These are phyloP conservation scores for Penicillium sp. DNA, from an alignment of 2,329 filamentous ascomycete genomes.

Conservation along the genomic window DNA sequence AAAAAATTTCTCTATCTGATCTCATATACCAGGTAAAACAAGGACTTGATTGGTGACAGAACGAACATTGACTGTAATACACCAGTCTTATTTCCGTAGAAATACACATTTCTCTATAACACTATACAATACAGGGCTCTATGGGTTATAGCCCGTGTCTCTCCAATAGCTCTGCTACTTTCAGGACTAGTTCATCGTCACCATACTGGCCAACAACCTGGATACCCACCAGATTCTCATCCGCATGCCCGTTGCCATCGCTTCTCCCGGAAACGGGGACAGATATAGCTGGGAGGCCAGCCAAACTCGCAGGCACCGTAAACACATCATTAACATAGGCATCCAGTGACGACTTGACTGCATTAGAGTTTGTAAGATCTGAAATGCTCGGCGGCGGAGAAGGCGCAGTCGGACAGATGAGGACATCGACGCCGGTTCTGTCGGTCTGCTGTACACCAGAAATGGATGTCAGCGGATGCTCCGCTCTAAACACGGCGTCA, in stretches of 20 bases:
- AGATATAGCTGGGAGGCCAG: conserved; percentile 86
- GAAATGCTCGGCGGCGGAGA: conserved; percentile 70
- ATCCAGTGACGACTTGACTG: conserved; percentile 61
- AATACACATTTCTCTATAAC: neutral
- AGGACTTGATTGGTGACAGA: neutral
- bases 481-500: conserved; percentile 72
- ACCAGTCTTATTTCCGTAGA: neutral
- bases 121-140: neutral
- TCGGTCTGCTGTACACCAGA: conserved; percentile 6
- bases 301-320: conserved; percentile 91
- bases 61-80: too few species aligned
- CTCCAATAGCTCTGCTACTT: conserved; percentile 44
- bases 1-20: neutral
- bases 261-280: conserved; percentile 65
- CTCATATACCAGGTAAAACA: neutral
- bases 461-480: conserved; percentile 65
- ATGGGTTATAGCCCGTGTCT: conserved; percentile 9
- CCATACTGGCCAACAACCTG: conserved; percentile 56
- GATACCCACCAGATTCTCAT: conserved; percentile 42
- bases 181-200: conserved; percentile 49
- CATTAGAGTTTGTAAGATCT: conserved; percentile 51
- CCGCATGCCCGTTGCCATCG: conserved; percentile 11
- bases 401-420: conserved; percentile 86
- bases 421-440: conserved; percentile 69
- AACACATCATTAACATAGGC: conserved; percentile 93